Evolutionary conservation across 176 grass and related monocot genomes (phyloP), one percentile per base, ranked within the genome.

Genomic region (Elaeis guineensis): DNA sequence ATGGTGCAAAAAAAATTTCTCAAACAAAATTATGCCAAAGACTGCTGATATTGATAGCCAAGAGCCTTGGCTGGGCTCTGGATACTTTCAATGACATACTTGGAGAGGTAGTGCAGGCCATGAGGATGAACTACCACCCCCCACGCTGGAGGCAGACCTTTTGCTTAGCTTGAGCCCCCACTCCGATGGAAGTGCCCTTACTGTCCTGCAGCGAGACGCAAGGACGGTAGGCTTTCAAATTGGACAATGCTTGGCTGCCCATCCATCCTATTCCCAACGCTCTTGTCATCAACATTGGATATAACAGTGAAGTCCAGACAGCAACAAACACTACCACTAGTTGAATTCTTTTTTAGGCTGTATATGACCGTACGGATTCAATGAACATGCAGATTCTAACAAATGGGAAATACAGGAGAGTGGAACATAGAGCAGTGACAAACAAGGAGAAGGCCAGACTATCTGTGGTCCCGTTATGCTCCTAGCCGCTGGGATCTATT

Each of bases 61-160:
- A 64, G 58, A 90, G 72, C 24, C 92, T 91, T 1, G 69, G 69
- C 2, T 67, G 91, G 19, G 12, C 75, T 16, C 21, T 81, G 4
- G 28, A 23, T 29, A 75, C 59, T 28, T 80, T 97, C 65, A 49
- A 75, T 48, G 52, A 61, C 52, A 91, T 88, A 80, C 91, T 91
- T 61, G 87, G 87, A 24, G 87, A 88, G 79, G 81, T 81, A 0
- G 84, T 97, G 79, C 87, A 88, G 68, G 92, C 92, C 1, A 81
- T 88, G 72, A 64, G 92, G 51, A 76, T 97, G 60, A 97, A 97
- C 69, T 89, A 88, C 75, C 88, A 97, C 81, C 87, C 84, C 20
- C 84, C 87, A 16, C 91, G 84, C 63, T 64, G 87, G 30, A 70
- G 72, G 58, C 92, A 1, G 92, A 88, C 48, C 82, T 79, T 9